Evolutionary conservation across 805 yeast species (phyloP), one percentile per base, ranked within the genome.

Genomic region (Wickerhamomyces bisporus): DNA sequence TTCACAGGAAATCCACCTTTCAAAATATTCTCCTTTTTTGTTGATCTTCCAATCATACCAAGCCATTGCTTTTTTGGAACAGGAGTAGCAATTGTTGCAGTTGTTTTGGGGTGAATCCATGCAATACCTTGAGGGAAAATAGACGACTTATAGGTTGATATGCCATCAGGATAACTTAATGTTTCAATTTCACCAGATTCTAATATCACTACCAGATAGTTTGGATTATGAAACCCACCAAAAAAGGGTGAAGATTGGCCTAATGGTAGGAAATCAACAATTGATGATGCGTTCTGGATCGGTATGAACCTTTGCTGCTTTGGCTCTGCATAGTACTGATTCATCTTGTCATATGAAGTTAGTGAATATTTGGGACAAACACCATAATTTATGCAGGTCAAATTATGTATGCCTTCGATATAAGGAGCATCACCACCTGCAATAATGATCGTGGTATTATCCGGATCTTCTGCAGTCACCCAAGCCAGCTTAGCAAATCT

Each of bases 291-390:
- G 9, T 71, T 68, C 16, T 74, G 73, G 12, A 80, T 57, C 2
- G 86, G 85, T 34, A 79, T 62, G 8, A 75, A 63, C 40, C 69
- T 69, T 44, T 77, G 81, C 30, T 73, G 69, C 34, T 64, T 69
- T 3, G 83, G 82, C 19, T 64, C 67, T 0, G 81, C 67, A 58
- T 87, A 93, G 53, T 78, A 87, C 36, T 73, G 73, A 14, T 84
- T 83, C 84, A 88, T 93, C 36, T 79, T 78, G 8, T 81, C 83
- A 60, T 87, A 86, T 0, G 96, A 82, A 0, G 96, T 84, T 40
- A 91, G 61, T 3, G 88, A 72, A 48, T 86, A 85, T 35, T 77
- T 74, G 18, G 95, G 83, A 12, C 95, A 84, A 30, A 70, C 68
- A 3, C 96, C 96, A 49, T 87, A 81, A 45, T 86, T 85, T 43